Evolutionary conservation across 1,284 basidiomycete genomes (phyloP), one percentile per base, ranked within the genome.

Genomic region (Puccinia triticina): DNA sequence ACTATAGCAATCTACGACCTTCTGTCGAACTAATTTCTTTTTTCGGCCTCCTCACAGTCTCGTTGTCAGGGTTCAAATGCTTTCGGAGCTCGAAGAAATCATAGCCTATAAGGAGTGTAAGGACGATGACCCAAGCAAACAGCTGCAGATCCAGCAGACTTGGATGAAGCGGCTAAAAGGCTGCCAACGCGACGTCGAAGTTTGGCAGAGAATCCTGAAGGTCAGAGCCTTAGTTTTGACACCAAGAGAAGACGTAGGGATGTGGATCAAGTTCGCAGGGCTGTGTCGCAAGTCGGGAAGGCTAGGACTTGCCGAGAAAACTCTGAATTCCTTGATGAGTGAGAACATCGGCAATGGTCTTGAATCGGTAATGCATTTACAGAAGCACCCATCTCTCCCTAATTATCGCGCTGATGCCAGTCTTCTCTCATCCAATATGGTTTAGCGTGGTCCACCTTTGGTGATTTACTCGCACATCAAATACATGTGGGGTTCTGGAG

Each of bases 391-490:
- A 21, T 46, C 26, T 43, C 16, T 23, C 37, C 23, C 26, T 74
- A 18, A 40, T 40, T 71, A 53, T 74, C 18, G 21, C 40, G n/a
- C 46, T 77, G 29, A 76, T 50, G 16, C 29, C 29, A 40, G 16
- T 73, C 0, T n/a, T 57, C 26, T 64, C 16, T 37, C 21, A 1
- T 77, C 0, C 37, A 29, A 18, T 53, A 77, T 21, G 71, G 55
- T 26, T 87, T 75, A n/a, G 86, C 92, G 94, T 86, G 95, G 94
- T 0, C 95, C 97, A 8, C 96, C 96, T 0, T 92, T 95, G 84
- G 96, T 99, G 83, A 95, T 99, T 55, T 99, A 99, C 86, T 94
- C 97, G 1, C 96, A 97, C 85, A 90, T 98, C 84, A 97, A 98
- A 87, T 97, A 93, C 87, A 94, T 95, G 90, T 99, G 97, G 97